phyloP scores from a whole-genome alignment of 2,329 filamentous ascomycete genomes.

The Capronia coronata region DNA sequence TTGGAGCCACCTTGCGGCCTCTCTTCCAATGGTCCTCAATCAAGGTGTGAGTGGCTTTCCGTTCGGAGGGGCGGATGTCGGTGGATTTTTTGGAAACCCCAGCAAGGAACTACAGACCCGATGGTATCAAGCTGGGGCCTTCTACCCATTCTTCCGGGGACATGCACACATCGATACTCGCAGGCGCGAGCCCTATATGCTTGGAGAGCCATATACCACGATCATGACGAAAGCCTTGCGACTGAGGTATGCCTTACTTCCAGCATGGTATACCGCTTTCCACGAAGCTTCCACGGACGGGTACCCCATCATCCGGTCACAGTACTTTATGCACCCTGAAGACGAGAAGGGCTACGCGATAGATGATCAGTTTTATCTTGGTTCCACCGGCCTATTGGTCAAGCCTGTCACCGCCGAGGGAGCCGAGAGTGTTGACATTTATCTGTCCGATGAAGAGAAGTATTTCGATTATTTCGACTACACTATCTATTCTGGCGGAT shows the following conservation, averaged over 20 bases:
- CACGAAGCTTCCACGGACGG: conserved; percentile 77
- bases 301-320: conserved; percentile 79
- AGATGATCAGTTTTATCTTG: conserved; percentile 91
- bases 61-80: conserved; percentile 91
- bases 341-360: conserved; percentile 82
- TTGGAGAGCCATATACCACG: conserved; percentile 72
- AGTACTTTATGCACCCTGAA: conserved; percentile 84
- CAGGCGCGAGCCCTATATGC: conserved; percentile 84
- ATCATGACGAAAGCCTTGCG: conserved; percentile 85
- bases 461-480: conserved; percentile 98
- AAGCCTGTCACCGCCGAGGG: conserved; percentile 83
- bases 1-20: conserved; percentile 84
- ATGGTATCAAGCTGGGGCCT: conserved; percentile 95
- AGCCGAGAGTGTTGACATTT: conserved; percentile 66
- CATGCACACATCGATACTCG: conserved; percentile 96
- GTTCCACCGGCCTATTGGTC: conserved; percentile 78
- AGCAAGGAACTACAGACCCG: conserved; percentile 83
- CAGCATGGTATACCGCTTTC: conserved; percentile 96
- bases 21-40: conserved; percentile 87
- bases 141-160: conserved; percentile 96
- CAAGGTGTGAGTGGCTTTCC: conserved; percentile 90
- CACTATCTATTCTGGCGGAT: conserved; percentile 64
- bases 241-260: conserved; percentile 80
- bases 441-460: conserved; percentile 78
- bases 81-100: conserved; percentile 96